Evolutionary conservation across 2,329 filamentous ascomycete genomes (phyloP), one percentile per base, ranked within the genome.

Genomic region (Nothophaeocryptopus gaeumannii): DNA sequence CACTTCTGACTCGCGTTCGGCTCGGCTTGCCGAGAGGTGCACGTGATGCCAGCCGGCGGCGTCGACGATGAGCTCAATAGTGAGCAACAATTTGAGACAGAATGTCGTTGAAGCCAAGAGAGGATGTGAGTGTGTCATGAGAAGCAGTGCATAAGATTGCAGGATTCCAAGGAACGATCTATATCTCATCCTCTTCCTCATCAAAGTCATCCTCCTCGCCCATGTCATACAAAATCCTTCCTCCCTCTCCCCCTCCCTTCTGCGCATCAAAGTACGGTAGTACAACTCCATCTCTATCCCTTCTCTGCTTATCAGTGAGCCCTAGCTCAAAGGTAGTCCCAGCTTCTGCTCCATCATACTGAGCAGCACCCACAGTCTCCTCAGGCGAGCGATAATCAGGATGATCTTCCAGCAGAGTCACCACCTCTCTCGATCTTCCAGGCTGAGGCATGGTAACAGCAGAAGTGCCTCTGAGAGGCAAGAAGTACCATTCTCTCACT

Each of bases 211-310:
- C 93, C 73, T 97, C 93, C 55, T 84, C 81, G 1, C 91, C 92
- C 88, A 97, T 95, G 61, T 97, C 92, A 68, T 99, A 99, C 63
- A 99, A 67, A 58, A 99, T 99, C 53, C 92, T 80, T 0, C 93
- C 93, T 4, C 93, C 92, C 63, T 95, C 89, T 0, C 91, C 91
- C 0, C 82, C 74, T 4, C 79, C 81, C 45, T 83, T 88, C 77
- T 99, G 93, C 16, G 93, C 93, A 74, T 99, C 93, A 70, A 95
- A 96, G 68, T 99, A 97, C 12, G 93, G 93, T 69, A 97, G 68
- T 35, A 97, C 88, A 8, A 99, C 88, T 0, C 87, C 88, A 63
- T 96, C 92, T 20, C 93, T 77, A 43, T 95, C 92, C 57, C 79
- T 78, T 61, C 87, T 81, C 73, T 99, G 93, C 74, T 93, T 90